These are phyloP conservation scores for Naganishia friedmannii DNA, from an alignment of 768 basidiomycete species.

Conservation along the genomic window DNA sequence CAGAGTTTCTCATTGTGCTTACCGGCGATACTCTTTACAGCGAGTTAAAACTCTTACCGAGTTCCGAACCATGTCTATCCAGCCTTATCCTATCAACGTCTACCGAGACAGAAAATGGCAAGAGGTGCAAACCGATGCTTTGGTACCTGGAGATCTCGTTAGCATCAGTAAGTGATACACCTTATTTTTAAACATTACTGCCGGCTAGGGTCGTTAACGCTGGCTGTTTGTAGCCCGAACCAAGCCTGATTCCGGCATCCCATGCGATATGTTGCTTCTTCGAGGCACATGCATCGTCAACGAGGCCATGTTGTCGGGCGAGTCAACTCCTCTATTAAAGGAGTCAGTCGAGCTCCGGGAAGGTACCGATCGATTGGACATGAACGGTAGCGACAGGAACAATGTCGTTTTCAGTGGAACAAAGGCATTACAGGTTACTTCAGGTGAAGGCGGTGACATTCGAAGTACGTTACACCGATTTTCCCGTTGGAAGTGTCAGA, in stretches of 20 bases:
- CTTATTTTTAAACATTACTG: not conserved
- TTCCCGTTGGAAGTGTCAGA: not conserved
- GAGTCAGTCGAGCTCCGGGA: constrained; percentile 88
- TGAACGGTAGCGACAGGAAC: constrained; percentile 82
- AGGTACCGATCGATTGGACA: constrained; percentile 69
- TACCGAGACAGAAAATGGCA: constrained; percentile 76
- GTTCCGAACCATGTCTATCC: constrained; percentile 93
- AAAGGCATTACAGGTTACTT: constrained; percentile 84
- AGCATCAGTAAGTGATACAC: constrained; percentile 55
- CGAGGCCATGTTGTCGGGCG: constrained; percentile 98
- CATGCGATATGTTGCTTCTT: constrained; percentile 88
- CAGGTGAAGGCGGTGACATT: constrained; percentile 50
- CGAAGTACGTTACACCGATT: constrained; percentile 49
- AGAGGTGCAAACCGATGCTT: constrained; percentile 74
- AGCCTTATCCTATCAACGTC: constrained; percentile 80
- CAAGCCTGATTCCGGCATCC: constrained; percentile 76
- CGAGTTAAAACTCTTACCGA: constrained; percentile 89
- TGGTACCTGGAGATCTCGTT: constrained; percentile 89
- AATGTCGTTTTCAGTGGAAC: constrained; percentile 90
- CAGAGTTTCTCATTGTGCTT: not conserved
- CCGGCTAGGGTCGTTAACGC: not conserved
- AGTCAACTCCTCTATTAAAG: constrained; percentile 93
- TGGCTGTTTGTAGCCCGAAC: constrained; percentile 51
- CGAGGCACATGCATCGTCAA: constrained; percentile 94
- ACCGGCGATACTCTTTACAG: constrained; percentile 53